Base-by-base conservation (phyloP, 2,329 filamentous ascomycete genomes). In the Cladosporium sp. region DNA sequence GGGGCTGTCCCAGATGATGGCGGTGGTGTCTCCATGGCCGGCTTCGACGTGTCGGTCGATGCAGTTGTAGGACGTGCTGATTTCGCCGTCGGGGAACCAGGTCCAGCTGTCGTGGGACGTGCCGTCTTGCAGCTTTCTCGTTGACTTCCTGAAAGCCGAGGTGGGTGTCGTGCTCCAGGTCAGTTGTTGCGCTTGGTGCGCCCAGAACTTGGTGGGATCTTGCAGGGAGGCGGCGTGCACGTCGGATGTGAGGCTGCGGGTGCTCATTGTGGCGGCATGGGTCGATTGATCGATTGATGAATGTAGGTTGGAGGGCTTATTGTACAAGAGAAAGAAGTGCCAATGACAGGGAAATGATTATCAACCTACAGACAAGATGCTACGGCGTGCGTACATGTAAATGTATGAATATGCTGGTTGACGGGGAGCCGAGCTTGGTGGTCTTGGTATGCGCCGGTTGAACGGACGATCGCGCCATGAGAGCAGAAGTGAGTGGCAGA, bases 21-120 rank as follows among this genome's bases (percentile, higher is more conserved):
- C 92, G 0, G 84, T 77, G 43, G 79, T 73, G 40, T 85, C 77
- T 12, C 90, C 90, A 57, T 84, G 76, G n/a, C 91, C 89, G 5
- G 80, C 82, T 30, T 80, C 72, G n/a, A 96, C 89, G 70, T 96
- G 91, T 12, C 91, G 79, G 69, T 96, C 90, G 12, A 96, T 74
- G 65, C 89, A 95, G 67, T 96, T 97, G 74, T 89, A 95, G 59
- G 87, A 89, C 0, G 89, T 96, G 34, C 87, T 93, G 59, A 97
- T 88, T 72, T 93, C 84, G 55, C 91, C 92, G 56, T 83, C 88
- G 0, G 88, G 82, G 60, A 95, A 96, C 92, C 92, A 97, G 56
- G 83, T 80, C 90, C 91, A 96, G 64, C 86, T 83, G 37, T 82
- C 78, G 64, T 95, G 84, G 13, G 75, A 73, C n/a, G 75, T 70